These are phyloP conservation scores for Bothriochloa decipiens DNA, from an alignment of 176 grass and related monocot species.

Conservation along the genomic window DNA sequence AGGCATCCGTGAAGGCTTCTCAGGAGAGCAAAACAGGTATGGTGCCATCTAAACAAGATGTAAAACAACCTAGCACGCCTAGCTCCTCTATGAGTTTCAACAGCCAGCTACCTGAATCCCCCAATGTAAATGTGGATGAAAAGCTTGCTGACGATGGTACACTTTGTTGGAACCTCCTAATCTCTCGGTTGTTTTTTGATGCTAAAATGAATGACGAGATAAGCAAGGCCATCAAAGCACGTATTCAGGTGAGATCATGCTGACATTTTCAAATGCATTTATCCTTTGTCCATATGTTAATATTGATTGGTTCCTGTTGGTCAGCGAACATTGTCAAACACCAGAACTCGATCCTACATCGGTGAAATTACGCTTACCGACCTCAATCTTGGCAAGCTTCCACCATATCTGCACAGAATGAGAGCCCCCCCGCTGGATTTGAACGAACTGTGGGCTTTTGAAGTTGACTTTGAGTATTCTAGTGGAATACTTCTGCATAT, in stretches of 20 bases:
- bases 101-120: slow-evolving; percentile 27
- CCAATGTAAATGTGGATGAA: slow-evolving; percentile 34
- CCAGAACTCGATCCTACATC: slow-evolving; percentile 71
- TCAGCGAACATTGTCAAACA: slow-evolving; percentile 63
- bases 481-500: slow-evolving; percentile 58
- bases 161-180: slow-evolving; percentile 75
- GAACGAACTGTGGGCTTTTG: slow-evolving; percentile 65
- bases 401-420: slow-evolving; percentile 71
- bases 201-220: slow-evolving; percentile 62
- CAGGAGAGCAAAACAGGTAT: slow-evolving; percentile 42
- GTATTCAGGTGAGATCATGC: slow-evolving; percentile 65
- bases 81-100: slow-evolving; percentile 47
- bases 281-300: slow-evolving; percentile 21
- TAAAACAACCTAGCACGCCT: slow-evolving; percentile 35
- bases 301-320: slow-evolving; percentile 32
- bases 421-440: slow-evolving; percentile 57
- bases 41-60: slow-evolving; percentile 33
- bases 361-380: slow-evolving; percentile 67
- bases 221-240: slow-evolving; percentile 59
- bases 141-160: slow-evolving; percentile 57
- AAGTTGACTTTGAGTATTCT: slow-evolving; percentile 78
- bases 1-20: slow-evolving; percentile 52
- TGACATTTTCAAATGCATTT: slow-evolving; percentile 19
- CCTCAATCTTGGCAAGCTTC: slow-evolving; percentile 63
- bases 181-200: slow-evolving; percentile 91